Conservation (phyloP, 2,329 filamentous ascomycete genomes). For the Microdochium paspali region DNA sequence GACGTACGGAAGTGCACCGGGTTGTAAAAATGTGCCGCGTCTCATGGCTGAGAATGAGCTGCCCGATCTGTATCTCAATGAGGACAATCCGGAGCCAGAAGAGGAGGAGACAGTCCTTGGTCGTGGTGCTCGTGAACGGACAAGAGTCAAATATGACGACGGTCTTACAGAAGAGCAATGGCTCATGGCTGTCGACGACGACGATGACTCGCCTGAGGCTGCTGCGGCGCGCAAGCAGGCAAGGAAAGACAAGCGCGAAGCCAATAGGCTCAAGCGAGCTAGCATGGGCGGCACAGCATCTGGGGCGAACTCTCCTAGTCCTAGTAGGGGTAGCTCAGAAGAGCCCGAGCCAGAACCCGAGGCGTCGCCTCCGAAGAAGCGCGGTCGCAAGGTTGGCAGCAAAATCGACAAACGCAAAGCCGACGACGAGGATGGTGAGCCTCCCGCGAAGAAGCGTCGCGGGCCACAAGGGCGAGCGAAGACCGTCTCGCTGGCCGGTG, state of each 20-base stretch:
- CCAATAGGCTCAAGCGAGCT: conserved; percentile 60
- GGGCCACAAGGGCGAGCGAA: conserved; percentile 64
- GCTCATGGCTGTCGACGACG: conserved; percentile 95
- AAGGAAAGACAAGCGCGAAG: conserved; percentile 68
- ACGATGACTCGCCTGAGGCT: conserved; percentile 88
- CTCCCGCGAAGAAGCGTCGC: conserved; percentile 69
- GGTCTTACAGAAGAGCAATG: conserved; percentile 98
- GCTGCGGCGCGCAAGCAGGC: conserved; percentile 86
- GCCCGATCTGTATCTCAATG: conserved; percentile 86
- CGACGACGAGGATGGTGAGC: conserved; percentile 66
- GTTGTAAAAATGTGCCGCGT: conserved; percentile 59
- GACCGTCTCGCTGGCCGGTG: conserved; percentile 30
- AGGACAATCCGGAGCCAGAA: conserved; percentile 72
- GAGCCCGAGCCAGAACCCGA: conserved; percentile 40
- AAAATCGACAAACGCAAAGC: conserved; percentile 84
- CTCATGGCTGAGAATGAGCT: conserved; percentile 82
- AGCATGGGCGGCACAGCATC: conserved; percentile 19
- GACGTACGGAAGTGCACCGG: conserved; percentile 59
- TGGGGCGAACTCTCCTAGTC: conserved; percentile 62
- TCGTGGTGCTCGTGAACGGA: conserved; percentile 89
- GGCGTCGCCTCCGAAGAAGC: conserved; percentile 61
- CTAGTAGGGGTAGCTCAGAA: conserved; percentile 77
- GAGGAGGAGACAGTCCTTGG: conserved; percentile 71
- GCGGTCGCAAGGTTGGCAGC: conserved; percentile 68
- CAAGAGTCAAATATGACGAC: conserved; percentile 90